These are phyloP conservation scores for Iberis pinnata DNA, from an alignment of 345 rosid genomes.

Conservation along the genomic window DNA sequence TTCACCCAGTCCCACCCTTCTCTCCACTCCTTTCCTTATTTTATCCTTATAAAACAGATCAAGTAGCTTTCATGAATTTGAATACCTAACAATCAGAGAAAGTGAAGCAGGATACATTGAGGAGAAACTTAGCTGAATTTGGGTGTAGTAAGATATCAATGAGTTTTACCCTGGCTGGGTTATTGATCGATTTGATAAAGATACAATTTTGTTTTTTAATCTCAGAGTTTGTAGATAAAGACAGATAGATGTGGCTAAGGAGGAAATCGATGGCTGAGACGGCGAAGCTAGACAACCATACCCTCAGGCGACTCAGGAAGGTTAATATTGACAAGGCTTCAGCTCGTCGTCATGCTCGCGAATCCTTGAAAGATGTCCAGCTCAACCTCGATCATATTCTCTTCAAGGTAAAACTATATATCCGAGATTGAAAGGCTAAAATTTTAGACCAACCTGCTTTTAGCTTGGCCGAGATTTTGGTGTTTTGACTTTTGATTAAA, in stretches of 20 bases:
- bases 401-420: conserved; percentile 85
- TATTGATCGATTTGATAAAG: conserved; percentile 10
- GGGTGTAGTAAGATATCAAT: no score
- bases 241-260: conserved; percentile 21
- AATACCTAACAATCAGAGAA: no score
- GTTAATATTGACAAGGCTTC: conserved; percentile 69
- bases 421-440: conserved; percentile 9
- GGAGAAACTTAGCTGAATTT: no score
- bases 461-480: background rate
- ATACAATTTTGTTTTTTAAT: background rate
- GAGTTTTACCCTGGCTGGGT: no score
- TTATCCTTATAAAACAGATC: no score
- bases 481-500: no score
- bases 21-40: no score
- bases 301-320: conserved; percentile 49
- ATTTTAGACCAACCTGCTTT: conserved; percentile 3
- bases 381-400: conserved; percentile 72
- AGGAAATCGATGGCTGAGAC: conserved; percentile 33
- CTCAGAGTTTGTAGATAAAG: conserved; percentile 28
- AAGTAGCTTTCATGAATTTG: no score
- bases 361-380: conserved; percentile 66
- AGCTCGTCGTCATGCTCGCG: conserved; percentile 66
- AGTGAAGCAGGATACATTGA: no score
- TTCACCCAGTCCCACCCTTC: no score
- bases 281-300: conserved; percentile 41